These are phyloP conservation scores for Pseudocercospora musae DNA, from an alignment of 2,329 filamentous ascomycete genomes.

Conservation along the genomic window DNA sequence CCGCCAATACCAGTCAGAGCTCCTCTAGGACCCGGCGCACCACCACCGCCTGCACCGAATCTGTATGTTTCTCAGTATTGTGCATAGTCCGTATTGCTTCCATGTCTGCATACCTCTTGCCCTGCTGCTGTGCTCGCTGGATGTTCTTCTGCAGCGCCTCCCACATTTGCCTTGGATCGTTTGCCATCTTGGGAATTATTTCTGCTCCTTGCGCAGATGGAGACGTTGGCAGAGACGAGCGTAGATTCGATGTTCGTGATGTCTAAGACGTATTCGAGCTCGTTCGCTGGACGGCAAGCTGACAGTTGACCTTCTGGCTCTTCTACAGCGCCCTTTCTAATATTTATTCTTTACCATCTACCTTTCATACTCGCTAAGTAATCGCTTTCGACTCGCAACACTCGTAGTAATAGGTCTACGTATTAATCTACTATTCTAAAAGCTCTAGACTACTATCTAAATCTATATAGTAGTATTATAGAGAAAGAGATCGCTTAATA, in stretches of 20 bases:
- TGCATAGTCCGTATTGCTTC: background rate
- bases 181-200: constrained; percentile 29
- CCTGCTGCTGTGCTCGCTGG: constrained; percentile 47
- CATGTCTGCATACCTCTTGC: constrained; percentile 37
- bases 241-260: background rate
- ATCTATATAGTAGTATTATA: too few relatives aligned
- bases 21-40: constrained; percentile 48
- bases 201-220: background rate
- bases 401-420: too few relatives aligned
- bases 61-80: constrained; percentile 26
- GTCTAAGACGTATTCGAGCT: too few relatives aligned
- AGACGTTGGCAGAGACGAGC: background rate
- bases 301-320: too few relatives aligned
- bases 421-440: too few relatives aligned
- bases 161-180: constrained; percentile 64
- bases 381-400: too few relatives aligned
- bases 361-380: too few relatives aligned
- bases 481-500: too few relatives aligned
- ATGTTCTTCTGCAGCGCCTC: constrained; percentile 62
- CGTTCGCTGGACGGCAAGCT: too few relatives aligned
- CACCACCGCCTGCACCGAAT: constrained; percentile 50
- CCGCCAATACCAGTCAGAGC: constrained; percentile 54
- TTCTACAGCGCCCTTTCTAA: too few relatives aligned
- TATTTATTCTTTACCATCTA: too few relatives aligned
- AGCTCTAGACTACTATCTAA: too few relatives aligned